These are phyloP conservation scores for Ceratocystis eucalypticola DNA, from an alignment of 2,329 filamentous ascomycete genomes.

Conservation along the genomic window DNA sequence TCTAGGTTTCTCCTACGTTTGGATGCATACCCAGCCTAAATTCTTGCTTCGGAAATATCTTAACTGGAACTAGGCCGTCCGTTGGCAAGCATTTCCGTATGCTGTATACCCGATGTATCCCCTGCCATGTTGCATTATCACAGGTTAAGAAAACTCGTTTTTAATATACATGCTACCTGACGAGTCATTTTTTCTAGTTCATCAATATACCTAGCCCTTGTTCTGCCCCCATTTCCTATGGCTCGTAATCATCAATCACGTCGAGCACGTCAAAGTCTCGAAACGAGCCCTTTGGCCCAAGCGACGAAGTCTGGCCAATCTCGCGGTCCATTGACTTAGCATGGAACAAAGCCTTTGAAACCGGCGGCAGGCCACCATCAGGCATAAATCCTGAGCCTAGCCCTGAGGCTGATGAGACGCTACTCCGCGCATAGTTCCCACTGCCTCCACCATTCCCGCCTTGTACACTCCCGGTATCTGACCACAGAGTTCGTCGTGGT, in stretches of 20 bases:
- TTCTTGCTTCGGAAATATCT: too few species aligned
- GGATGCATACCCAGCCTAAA: too few species aligned
- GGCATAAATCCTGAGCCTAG: slow-evolving; percentile 14
- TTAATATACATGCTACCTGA: too few species aligned
- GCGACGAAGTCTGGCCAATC: slow-evolving; percentile 21
- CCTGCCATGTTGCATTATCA: too few species aligned
- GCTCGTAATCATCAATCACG: slow-evolving; percentile 24
- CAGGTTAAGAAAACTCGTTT: too few species aligned
- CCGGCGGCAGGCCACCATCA: slow-evolving; percentile 19
- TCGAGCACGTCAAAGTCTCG: slow-evolving; percentile 29
- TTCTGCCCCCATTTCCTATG: neutral
- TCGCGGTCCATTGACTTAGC: neutral
- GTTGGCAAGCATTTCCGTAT: too few species aligned
- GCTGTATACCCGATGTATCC: too few species aligned
- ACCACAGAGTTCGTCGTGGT: slow-evolving; percentile 10
- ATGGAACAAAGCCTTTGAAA: slow-evolving; percentile 16
- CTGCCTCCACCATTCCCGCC: slow-evolving; percentile 13
- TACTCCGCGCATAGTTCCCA: slow-evolving; percentile 19
- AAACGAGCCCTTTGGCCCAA: slow-evolving; percentile 23
- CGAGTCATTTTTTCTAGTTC: too few species aligned
- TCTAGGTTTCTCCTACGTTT: too few species aligned
- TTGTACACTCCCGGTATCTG: slow-evolving; percentile 14
- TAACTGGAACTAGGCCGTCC: too few species aligned
- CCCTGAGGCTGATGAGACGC: slow-evolving; percentile 13
- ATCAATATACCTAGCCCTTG: neutral